Base-by-base conservation (phyloP, 257 asterid genomes). In the Solanum raphanifolium region DNA sequence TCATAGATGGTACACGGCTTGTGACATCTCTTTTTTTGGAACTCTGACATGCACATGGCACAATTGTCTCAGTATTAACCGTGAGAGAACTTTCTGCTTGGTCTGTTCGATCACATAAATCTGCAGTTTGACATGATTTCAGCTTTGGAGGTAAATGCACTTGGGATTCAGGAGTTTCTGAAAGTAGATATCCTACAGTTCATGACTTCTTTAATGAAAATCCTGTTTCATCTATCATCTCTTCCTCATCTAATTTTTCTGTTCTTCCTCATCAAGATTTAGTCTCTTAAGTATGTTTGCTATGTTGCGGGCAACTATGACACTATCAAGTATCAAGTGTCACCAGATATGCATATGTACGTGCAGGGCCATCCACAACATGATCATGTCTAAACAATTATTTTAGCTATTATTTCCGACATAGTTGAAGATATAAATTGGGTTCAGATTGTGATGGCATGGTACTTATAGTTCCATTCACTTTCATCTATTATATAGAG, bases 401-500 rank as follows among this genome's bases (percentile, higher is more conserved):
- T 4, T 25, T 79, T 43, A 4, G 85, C 66, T 43, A 43, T 43
- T 79, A 35, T 15, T 27, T 79, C 60, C 2, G 18, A 43, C n/a
- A 16, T 79, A 41, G 65, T 79, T 25, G 25, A 41, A 12, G 25
- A 78, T 78, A 79, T 79, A 15, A n/a, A 43, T 46, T 46, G 41
- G 3, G 10, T 81, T 38, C 41, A 5, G 20, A 27, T 43, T 86
- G 83, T 27, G 87, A 86, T 31, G 36, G 5, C 15, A 32, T 72
- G 39, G 83, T 31, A 46, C 32, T 69, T 43, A 69, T 86, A 21
- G 39, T 9, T 18, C 35, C 68, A 13, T 27, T 58, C 69, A 52
- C 86, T 87, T 89, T 83, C 73, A n/a, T 66, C 58, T 29, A 20
- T 13, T 39, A 35, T 86, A 84, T 85, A 92, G 98, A 92, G 78